phyloP scores from a whole-genome alignment of 2,329 filamentous ascomycete species.

The Aureobasidium melanogenum region DNA sequence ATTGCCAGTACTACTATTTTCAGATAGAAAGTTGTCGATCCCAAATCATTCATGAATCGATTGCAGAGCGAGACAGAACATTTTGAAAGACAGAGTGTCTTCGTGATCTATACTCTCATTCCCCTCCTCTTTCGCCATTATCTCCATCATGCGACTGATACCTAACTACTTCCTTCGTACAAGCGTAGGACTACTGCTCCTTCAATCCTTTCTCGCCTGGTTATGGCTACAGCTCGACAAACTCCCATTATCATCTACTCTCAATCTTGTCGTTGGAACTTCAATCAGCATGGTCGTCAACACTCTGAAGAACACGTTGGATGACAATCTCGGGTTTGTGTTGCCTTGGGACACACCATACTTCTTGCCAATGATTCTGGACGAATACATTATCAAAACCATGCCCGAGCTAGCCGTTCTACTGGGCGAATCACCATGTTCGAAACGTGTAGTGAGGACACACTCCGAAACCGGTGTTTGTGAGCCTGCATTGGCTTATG shows the following conservation, averaged over 20 bases:
- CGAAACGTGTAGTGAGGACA: background rate
- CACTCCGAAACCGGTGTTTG: background rate
- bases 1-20: background rate
- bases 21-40: background rate
- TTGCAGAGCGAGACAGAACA: too few relatives aligned
- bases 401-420: constrained; percentile 2
- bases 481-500: background rate
- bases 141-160: background rate
- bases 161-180: background rate
- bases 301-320: background rate
- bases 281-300: background rate
- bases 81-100: too few relatives aligned
- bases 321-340: background rate
- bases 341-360: background rate
- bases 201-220: background rate
- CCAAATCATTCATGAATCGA: background rate
- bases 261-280: background rate
- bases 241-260: background rate
- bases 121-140: background rate
- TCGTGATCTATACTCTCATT: too few relatives aligned
- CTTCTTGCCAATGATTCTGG: background rate
- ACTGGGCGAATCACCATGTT: background rate
- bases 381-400: background rate
- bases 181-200: background rate
- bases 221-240: background rate